A percentile compares a stretch with the other conserved stretches of the same genome.
Conservation (phyloP, 2,329 filamentous ascomycete genomes). For the Graphilbum sp. region DNA sequence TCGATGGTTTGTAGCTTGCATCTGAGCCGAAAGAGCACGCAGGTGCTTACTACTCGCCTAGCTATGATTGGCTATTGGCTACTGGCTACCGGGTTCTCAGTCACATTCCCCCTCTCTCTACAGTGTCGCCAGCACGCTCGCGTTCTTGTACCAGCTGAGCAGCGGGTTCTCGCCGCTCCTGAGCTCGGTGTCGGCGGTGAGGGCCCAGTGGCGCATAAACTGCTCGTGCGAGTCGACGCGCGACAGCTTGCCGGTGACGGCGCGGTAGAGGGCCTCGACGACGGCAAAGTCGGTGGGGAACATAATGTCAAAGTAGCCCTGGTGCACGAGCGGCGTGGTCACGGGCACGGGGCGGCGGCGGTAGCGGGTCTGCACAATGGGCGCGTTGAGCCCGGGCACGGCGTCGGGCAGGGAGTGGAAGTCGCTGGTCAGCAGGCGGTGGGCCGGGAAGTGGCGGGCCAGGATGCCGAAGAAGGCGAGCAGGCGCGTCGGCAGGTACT, state of each 20-base stretch:
- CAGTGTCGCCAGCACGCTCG: constrained; percentile 78
- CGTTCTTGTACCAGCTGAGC: constrained; percentile 87
- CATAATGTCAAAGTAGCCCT: constrained; percentile 97
- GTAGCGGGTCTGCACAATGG: constrained; percentile 92
- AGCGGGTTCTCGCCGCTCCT: constrained; percentile 85
- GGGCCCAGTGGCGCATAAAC: constrained; percentile 81
- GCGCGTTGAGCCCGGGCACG: constrained; percentile 71
- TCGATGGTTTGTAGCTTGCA: too few species aligned
- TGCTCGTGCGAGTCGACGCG: constrained; percentile 74
- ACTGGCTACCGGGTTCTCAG: too few species aligned
- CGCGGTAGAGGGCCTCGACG: constrained; percentile 81
- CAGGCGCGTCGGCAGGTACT: constrained; percentile 86
- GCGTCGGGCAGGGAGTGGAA: constrained; percentile 78
- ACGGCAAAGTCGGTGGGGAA: constrained; percentile 92
- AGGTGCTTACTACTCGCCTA: too few species aligned
- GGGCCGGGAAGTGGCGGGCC: constrained; percentile 73
- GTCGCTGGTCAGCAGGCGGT: constrained; percentile 77
- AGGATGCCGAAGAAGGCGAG: constrained; percentile 96
- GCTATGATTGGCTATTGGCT: too few species aligned
- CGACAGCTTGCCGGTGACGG: constrained; percentile 83
- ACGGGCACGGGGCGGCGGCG: constrained; percentile 77
- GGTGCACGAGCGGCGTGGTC: constrained; percentile 80
- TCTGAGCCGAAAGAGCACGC: too few species aligned
- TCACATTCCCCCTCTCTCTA: constrained; percentile 17
- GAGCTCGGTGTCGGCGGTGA: constrained; percentile 77